Percentiles rank a stretch among this genome's conserved stretches.
Evolutionary conservation across 2,329 filamentous ascomycete species (phyloP).

Genomic region (Colletotrichum sp.): DNA sequence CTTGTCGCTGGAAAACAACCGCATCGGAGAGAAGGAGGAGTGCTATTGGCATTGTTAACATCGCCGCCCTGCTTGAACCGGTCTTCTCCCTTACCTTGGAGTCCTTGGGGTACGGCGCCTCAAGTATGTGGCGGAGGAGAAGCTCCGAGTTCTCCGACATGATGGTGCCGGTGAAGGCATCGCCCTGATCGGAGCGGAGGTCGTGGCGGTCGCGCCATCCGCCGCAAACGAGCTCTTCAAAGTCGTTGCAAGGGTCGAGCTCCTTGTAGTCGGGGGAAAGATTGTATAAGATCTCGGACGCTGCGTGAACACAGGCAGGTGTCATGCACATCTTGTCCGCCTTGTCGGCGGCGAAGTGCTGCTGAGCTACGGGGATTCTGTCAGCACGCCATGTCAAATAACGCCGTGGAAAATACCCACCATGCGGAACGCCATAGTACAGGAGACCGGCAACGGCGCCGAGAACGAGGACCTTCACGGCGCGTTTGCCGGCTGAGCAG

Average conservation of each 20-base stretch:
- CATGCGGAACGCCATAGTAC: background rate
- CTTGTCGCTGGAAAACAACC: conserved; percentile 37
- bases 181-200: conserved; percentile 67
- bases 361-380: background rate
- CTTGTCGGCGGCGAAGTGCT: conserved; percentile 3
- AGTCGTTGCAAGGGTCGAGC: conserved; percentile 72
- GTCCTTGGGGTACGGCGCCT: conserved; percentile 56
- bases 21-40: conserved; percentile 52
- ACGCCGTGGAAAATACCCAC: background rate
- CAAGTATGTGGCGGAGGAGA: conserved; percentile 66
- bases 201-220: conserved; percentile 70
- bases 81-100: conserved; percentile 34
- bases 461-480: background rate
- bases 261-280: conserved; percentile 54
- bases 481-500: background rate
- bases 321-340: conserved; percentile 26
- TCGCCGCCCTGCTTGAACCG: background rate
- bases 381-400: background rate
- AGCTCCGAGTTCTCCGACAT: conserved; percentile 66
- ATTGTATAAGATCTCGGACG: conserved; percentile 33
- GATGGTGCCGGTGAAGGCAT: conserved; percentile 63
- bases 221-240: conserved; percentile 71
- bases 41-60: conserved; percentile 38
- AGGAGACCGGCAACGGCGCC: conserved; percentile 3
- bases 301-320: conserved; percentile 33